Evolutionary conservation across 257 asterid species (phyloP), one percentile per base, ranked within the genome.

Genomic region (Nicotiana otophora): DNA sequence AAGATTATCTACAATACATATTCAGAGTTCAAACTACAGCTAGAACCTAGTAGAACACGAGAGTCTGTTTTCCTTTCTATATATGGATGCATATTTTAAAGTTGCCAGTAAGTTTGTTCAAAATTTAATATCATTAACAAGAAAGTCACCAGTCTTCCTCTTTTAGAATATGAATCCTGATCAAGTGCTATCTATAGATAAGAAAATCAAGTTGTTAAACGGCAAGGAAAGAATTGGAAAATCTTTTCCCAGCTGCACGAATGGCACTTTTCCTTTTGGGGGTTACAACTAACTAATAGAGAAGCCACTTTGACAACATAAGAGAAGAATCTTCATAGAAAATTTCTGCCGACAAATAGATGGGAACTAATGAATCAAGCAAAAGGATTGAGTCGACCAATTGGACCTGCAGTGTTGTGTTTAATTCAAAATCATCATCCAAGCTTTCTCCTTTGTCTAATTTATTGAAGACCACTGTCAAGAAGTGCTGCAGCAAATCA

Each of bases 401-500:
- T 36, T 70, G 83, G 83, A 92, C 99, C 98, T 96, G 98, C 90
- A 94, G 86, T 70, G 91, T 89, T 34, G 97, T 96, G 91, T 94
- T 94, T 88, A 96, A 87, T 90, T 96, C 99, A 92, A 94, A 96
- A 81, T 96, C 99, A 84, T 96, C 99, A 81, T 96, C 98, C 85
- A 95, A 86, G 34, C 91, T 69, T 84, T 92, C 97, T 84, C 98
- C 99, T 91, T 91, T 94, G 92, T 96, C 98, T 83, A 96, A 87
- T 89, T 93, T 96, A 87, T 87, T 88, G 85, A 96, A 96, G 82
- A 94, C 87, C 86, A 93, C 97, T 4, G 90, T 84, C 91, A 96
- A 83, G 88, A 96, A 94, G 88, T 96, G 98, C 88, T 96, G 99
- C 88, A 96, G 87, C 76, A 96, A 89, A 92, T 96, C 99, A 87